Evolutionary conservation across 768 basidiomycete species (phyloP).

Genomic region (Boletus rubropictus): DNA sequence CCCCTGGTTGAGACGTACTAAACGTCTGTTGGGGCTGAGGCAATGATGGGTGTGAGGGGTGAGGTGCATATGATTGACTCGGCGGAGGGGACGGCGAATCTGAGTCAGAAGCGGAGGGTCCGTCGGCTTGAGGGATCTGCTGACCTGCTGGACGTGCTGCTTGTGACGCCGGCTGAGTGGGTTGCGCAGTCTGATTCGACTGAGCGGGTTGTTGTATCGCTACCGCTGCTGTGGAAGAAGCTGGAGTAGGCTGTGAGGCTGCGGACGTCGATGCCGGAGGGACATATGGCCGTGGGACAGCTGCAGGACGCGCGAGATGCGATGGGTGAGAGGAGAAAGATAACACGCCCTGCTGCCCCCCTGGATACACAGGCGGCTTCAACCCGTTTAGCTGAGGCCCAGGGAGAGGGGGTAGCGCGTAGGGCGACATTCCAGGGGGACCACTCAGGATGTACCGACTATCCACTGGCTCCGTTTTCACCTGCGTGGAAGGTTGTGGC

Average conservation of each 20-base stretch:
- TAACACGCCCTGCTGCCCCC: conserved; percentile 54
- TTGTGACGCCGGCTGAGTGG: conserved; percentile 16
- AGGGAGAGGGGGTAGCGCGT: conserved; percentile 56
- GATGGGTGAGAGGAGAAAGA: conserved; percentile 42
- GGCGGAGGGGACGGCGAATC: conserved; percentile 70
- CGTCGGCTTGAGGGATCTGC: conserved; percentile 74
- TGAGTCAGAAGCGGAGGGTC: conserved; percentile 62
- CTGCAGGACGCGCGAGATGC: conserved; percentile 22
- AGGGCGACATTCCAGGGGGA: conserved; percentile 38
- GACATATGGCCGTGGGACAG: conserved; percentile 21
- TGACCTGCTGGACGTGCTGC: conserved; percentile 19
- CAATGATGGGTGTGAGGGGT: conserved; percentile 66
- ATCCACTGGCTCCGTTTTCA: conserved; percentile 75
- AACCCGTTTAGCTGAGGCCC: conserved; percentile 58
- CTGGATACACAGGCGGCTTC: conserved; percentile 47
- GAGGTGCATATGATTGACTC: conserved; percentile 55
- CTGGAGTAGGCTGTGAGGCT: conserved; percentile 13
- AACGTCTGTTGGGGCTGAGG: conserved; percentile 52
- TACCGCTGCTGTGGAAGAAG: conserved; percentile 9
- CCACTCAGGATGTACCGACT: conserved; percentile 55
- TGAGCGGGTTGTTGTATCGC: conserved; percentile 14
- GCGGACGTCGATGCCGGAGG: conserved; percentile 20
- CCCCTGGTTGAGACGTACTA: conserved; percentile 37
- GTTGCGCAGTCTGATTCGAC: conserved; percentile 13
- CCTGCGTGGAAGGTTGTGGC: conserved; percentile 36